These are phyloP conservation scores for Gonapodya prolifera DNA, from an alignment of 192 early-diverging fungal genomes.

Conservation along the genomic window DNA sequence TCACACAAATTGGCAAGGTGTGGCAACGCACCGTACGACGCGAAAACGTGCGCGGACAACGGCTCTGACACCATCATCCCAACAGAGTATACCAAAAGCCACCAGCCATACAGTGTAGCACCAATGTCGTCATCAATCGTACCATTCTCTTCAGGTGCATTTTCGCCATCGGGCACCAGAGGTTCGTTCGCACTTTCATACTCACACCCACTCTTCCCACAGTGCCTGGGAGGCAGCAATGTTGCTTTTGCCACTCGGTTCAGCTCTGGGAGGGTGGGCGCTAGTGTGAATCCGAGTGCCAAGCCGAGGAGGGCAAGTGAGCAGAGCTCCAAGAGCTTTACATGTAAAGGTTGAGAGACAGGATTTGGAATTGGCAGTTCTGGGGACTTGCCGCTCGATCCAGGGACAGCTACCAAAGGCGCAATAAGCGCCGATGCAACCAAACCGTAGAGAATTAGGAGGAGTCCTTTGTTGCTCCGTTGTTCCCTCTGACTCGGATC, in stretches of 20 bases:
- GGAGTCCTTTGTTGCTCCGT: not conserved
- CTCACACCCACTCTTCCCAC: too few species aligned
- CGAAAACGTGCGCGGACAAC: not conserved
- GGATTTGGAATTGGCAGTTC: not conserved
- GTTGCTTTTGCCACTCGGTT: not conserved
- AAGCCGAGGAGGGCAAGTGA: not conserved
- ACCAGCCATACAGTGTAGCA: not conserved
- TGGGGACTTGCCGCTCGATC: not conserved
- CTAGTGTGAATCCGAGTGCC: not conserved
- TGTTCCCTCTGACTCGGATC: not conserved
- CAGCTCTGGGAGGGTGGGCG: not conserved
- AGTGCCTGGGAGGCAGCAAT: not conserved
- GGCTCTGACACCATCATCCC: not conserved
- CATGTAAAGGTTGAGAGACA: not conserved
- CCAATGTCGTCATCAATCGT: not conserved
- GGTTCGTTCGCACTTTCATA: not conserved
- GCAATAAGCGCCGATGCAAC: not conserved
- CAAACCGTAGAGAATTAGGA: not conserved
- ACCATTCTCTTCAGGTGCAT: too few species aligned
- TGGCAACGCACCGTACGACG: not conserved
- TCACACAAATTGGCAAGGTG: not conserved
- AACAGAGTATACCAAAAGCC: not conserved
- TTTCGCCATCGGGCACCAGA: not conserved
- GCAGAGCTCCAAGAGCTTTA: not conserved
- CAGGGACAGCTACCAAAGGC: not conserved